A percentile compares a stretch with the other conserved stretches of the same genome.
Evolutionary conservation across 1,139 yeast genomes (phyloP).

Genomic region (Yamadazyma songkhlaensis): DNA sequence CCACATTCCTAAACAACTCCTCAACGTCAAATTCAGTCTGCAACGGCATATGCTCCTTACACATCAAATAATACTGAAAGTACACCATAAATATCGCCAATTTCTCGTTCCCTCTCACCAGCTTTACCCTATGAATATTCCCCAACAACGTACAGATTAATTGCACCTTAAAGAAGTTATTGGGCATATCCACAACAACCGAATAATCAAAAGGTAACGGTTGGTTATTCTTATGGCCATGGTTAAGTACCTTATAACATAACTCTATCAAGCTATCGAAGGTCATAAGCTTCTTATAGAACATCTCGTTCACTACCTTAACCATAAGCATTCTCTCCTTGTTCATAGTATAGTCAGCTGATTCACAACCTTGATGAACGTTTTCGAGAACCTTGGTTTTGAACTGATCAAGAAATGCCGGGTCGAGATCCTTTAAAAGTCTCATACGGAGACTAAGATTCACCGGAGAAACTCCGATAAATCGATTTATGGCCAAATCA

Average conservation of each 20-base stretch:
- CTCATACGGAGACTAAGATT: conserved; percentile 48
- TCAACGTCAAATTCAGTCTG: conserved; percentile 58
- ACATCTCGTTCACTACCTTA: conserved; percentile 58
- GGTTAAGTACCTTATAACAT: conserved; percentile 58
- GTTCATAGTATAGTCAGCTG: conserved; percentile 57
- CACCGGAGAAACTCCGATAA: too few relatives aligned
- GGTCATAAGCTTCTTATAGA: conserved; percentile 46
- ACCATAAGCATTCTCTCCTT: conserved; percentile 63
- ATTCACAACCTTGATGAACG: conserved; percentile 64
- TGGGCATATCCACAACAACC: conserved; percentile 54
- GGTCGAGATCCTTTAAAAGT: conserved; percentile 30
- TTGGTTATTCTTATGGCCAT: conserved; percentile 65
- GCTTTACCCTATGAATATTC: background rate
- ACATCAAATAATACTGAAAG: conserved; percentile 72
- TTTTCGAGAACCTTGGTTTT: conserved; percentile 13
- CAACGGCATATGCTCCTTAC: conserved; percentile 68
- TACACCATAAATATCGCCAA: conserved; percentile 46
- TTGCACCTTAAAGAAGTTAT: conserved; percentile 71
- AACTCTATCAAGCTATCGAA: conserved; percentile 50
- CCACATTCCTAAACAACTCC: conserved; percentile 36
- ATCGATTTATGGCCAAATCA: too few relatives aligned
- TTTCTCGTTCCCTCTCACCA: too few relatives aligned
- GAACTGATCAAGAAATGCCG: conserved; percentile 21
- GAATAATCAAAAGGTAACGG: conserved; percentile 49
- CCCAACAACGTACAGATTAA: conserved; percentile 37